These are phyloP conservation scores for Alternaria burnsii DNA, from an alignment of 2,329 filamentous ascomycete genomes.

Conservation along the genomic window DNA sequence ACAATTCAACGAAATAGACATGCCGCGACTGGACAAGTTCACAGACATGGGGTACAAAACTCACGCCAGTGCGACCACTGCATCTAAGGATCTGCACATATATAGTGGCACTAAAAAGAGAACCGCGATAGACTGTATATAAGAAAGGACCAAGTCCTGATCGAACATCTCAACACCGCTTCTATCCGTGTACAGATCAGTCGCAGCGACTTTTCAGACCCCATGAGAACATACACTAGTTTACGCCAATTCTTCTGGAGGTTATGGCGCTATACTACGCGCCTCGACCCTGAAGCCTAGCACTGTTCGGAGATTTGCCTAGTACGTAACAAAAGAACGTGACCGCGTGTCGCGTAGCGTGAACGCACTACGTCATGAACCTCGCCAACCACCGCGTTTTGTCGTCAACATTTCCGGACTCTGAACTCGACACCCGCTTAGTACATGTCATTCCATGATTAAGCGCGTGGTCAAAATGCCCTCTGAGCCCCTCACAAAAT, in stretches of 20 bases:
- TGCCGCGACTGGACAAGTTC: neutral
- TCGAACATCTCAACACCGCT: neutral
- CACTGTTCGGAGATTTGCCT: neutral
- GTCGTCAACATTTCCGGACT: neutral
- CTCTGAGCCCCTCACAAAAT: conserved; percentile 29
- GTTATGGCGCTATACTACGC: neutral
- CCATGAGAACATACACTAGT: neutral
- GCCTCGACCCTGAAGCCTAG: neutral
- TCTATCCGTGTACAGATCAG: neutral
- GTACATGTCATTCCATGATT: neutral
- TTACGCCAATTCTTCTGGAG: neutral
- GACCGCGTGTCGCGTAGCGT: conserved; percentile 25
- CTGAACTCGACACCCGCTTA: neutral
- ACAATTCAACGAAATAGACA: neutral
- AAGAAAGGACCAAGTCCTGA: neutral
- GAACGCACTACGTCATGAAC: conserved; percentile 32
- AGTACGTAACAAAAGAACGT: conserved; percentile 14
- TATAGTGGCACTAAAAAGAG: neutral
- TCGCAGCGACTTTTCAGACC: neutral
- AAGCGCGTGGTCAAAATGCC: conserved; percentile 15
- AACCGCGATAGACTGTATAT: conserved; percentile 8
- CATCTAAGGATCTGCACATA: conserved; percentile 6
- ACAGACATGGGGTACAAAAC: neutral
- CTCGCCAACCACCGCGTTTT: neutral
- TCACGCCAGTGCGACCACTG: neutral